A percentile compares a stretch with the other conserved stretches of the same genome.
phyloP scores from a whole-genome alignment of 2,329 filamentous ascomycete species.

The Penicillium occitanis region DNA sequence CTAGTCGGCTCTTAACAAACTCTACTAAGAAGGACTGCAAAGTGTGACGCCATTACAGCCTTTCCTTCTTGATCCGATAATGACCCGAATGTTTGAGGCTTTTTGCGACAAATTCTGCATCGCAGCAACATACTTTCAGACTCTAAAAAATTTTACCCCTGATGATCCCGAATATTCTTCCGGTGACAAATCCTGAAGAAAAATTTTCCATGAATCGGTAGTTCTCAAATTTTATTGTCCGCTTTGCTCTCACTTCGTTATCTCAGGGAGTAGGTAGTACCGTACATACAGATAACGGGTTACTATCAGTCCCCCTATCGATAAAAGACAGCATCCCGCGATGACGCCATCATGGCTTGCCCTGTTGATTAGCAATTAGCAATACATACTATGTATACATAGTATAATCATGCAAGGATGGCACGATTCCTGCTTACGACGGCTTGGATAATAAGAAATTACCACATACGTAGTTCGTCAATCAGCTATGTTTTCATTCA shows the following conservation, averaged over 20 bases:
- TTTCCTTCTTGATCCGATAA: conserved; percentile 9
- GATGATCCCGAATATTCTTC: neutral
- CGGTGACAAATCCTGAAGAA: neutral
- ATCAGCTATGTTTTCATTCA: neutral
- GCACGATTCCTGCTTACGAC: neutral
- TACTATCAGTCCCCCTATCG: neutral
- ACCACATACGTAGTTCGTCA: neutral
- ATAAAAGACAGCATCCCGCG: conserved; percentile 3
- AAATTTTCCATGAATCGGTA: neutral
- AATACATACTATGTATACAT: neutral
- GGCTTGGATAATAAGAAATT: neutral
- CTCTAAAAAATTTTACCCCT: neutral
- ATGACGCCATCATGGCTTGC: conserved; percentile 17
- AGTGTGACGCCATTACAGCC: conserved; percentile 11
- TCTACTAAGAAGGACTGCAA: neutral
- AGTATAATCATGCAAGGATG: conserved; percentile 3
- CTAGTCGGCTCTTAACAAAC: neutral
- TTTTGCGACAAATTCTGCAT: conserved; percentile 1
- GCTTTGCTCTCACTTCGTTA: neutral
- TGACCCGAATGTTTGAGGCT: neutral
- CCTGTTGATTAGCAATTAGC: neutral
- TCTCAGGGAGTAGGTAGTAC: neutral
- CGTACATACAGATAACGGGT: neutral
- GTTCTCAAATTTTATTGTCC: neutral
- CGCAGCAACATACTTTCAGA: neutral